Base-by-base conservation (phyloP, 2,329 filamentous ascomycete genomes). In the Pochonia chlamydosporia region DNA sequence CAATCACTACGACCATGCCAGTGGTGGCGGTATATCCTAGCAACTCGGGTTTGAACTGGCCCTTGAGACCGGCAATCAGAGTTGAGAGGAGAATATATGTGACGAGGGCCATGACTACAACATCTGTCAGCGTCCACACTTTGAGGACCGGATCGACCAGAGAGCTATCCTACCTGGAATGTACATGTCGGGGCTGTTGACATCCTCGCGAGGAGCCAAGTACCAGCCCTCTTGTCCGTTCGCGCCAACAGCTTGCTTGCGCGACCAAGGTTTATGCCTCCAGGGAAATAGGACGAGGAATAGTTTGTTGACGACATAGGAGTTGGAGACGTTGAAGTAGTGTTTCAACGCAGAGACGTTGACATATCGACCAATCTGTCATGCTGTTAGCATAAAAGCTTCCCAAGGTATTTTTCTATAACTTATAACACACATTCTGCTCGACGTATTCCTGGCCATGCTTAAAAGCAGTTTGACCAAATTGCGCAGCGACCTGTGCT, bases 111-210 rank as follows among this genome's bases (percentile, higher is more conserved):
- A 99, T 99, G 61, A 95, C 86, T 67, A 26, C 6, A 4, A n/a
- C 8, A 13, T 9, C n/a, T 33, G 55, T 65, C 46, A 64, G 62
- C 42, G 40, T 42, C 20, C n/a, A 20, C 23, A 7, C 20, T 20
- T 20, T 16, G 20, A 13, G 24, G 4, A 3, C 8, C 14, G 8
- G 3, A 10, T 20, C 8, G 18, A 3, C 21, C 60, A 23, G 35
- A 23, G 18, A 13, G 35, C n/a, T n/a, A n/a, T 21, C 68, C 30
- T 57, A 76, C 72, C 69, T 49, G 91, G 91, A 59, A 99, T 99
- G 72, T 99, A 99, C 91, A 99, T 97, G 70, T 99, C 93, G 14
- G 95, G 93, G 55, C 89, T 95, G 70, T 99, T 99, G 67, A 97
- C 76, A 63, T 99, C 93, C 66, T 99, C 92, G 54, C 93, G 80